These are phyloP conservation scores for Priceomyces medius DNA, from an alignment of 805 yeast genomes.

Conservation along the genomic window DNA sequence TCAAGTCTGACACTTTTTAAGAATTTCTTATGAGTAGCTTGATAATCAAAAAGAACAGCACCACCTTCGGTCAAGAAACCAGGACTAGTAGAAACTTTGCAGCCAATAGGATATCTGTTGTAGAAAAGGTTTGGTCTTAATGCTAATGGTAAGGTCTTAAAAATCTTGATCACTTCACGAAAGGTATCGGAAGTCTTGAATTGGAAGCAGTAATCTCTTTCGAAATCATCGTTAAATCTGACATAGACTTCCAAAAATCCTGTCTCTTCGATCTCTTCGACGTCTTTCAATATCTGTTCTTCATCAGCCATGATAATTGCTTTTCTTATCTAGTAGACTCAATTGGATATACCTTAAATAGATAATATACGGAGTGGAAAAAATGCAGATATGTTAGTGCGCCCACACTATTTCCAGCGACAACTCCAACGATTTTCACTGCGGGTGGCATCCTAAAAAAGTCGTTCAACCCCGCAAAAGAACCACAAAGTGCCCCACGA, in stretches of 20 bases:
- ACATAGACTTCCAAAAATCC: constrained; percentile 55
- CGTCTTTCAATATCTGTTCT: constrained; percentile 22
- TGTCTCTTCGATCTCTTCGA: constrained; percentile 22
- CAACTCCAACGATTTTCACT: background rate
- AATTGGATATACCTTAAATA: background rate
- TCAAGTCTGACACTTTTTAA: constrained; percentile 43
- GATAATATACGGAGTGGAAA: background rate
- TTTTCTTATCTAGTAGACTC: background rate
- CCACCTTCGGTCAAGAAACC: constrained; percentile 87
- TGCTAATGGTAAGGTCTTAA: constrained; percentile 65
- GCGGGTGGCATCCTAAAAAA: background rate
- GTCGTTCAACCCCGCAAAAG: background rate
- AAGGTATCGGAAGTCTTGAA: constrained; percentile 62
- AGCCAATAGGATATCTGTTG: constrained; percentile 60
- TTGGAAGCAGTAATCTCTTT: constrained; percentile 87
- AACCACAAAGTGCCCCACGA: background rate
- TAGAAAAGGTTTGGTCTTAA: constrained; percentile 81
- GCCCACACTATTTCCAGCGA: background rate
- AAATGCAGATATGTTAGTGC: background rate
- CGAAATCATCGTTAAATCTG: constrained; percentile 81
- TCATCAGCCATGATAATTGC: constrained; percentile 13
- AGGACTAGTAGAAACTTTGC: constrained; percentile 60
- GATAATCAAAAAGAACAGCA: constrained; percentile 63
- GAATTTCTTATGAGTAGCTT: constrained; percentile 49
- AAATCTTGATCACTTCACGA: constrained; percentile 57